Evolutionary conservation across 2,329 filamentous ascomycete species (phyloP).

Genomic region (Sarocladiaceae sp.): DNA sequence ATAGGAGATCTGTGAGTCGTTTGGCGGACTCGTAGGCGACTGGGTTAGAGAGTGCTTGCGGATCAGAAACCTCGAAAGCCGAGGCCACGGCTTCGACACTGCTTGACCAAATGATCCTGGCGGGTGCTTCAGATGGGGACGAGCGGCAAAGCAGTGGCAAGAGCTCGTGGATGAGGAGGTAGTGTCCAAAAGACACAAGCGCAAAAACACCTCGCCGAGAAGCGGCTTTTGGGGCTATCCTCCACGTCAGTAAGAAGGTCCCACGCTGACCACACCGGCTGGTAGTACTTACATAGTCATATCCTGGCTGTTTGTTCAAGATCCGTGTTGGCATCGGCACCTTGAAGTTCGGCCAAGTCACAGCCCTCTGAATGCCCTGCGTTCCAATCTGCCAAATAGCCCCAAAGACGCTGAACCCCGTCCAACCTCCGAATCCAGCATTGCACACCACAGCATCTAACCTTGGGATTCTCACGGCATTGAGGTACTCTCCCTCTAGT

Average conservation of each 20-base stretch:
- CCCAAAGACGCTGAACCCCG: slow-evolving; percentile 64
- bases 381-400: slow-evolving; percentile 54
- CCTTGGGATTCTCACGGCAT: slow-evolving; percentile 54
- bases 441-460: slow-evolving; percentile 81
- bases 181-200: slow-evolving; percentile 96
- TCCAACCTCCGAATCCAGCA: slow-evolving; percentile 85
- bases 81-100: slow-evolving; percentile 64
- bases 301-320: slow-evolving; percentile 33
- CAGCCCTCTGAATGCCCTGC: slow-evolving; percentile 57
- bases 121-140: slow-evolving; percentile 48
- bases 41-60: slow-evolving; percentile 67
- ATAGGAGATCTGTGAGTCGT: slow-evolving; percentile 77
- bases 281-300: slow-evolving; percentile 27
- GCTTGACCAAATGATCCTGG: slow-evolving; percentile 81
- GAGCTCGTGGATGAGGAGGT: slow-evolving; percentile 78
- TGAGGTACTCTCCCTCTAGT: slow-evolving; percentile 29
- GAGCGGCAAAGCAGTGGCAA: slow-evolving; percentile 64
- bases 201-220: slow-evolving; percentile 79
- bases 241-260: background rate
- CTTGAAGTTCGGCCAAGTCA: slow-evolving; percentile 79
- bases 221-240: slow-evolving; percentile 46
- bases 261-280: background rate
- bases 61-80: slow-evolving; percentile 62
- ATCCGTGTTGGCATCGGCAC: slow-evolving; percentile 46
- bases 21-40: slow-evolving; percentile 76